Base-by-base conservation (phyloP, 805 yeast species). In the Monosporozyma unispora region DNA sequence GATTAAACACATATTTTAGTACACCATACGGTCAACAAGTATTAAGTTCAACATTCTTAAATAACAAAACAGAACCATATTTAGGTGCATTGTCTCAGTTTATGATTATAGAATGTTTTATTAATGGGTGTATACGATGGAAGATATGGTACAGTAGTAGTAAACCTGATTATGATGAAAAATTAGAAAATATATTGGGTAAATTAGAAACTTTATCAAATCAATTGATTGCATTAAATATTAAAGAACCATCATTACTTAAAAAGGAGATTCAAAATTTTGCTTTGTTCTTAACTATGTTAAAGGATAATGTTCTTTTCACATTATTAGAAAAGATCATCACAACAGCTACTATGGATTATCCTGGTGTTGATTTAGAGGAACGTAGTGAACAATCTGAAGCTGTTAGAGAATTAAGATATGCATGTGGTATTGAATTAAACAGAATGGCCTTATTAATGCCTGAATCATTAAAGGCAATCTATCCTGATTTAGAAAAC, bases 111-210 rank as follows among this genome's bases (percentile, higher is more conserved):
- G 98, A 91, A 66, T 84, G 96, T 33, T 84, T 95, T 56, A 79
- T 93, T 31, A 78, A 96, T 52, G 99, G 98, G 35, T 83, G 95
- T 22, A 82, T 93, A 11, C 78, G 99, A 61, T 95, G 99, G 99
- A 80, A 87, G 58, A 81, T 88, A 16, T 91, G 97, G 96, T 89
- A 87, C 58, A 57, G 64, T 1, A 48, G 54, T 8, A 53, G 52
- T 48, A 56, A 57, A 12, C 53, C 54, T 12, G 72, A 69, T 44
- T 73, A 70, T 51, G 74, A 78, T 47, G 81, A 77, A 35, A 69
- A 70, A 37, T 71, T 79, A 12, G 82, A 81, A 46, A 72, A 64
- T 19, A 71, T 79, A 48, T 69, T 80, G 47, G 72, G 71, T 44
- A 75, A 76, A 46, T 80, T 84, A 9, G 89, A 87, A 61, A 76